These are phyloP conservation scores for Aspergillus steynii DNA, from an alignment of 495 filamentous ascomycete genomes.

Conservation along the genomic window DNA sequence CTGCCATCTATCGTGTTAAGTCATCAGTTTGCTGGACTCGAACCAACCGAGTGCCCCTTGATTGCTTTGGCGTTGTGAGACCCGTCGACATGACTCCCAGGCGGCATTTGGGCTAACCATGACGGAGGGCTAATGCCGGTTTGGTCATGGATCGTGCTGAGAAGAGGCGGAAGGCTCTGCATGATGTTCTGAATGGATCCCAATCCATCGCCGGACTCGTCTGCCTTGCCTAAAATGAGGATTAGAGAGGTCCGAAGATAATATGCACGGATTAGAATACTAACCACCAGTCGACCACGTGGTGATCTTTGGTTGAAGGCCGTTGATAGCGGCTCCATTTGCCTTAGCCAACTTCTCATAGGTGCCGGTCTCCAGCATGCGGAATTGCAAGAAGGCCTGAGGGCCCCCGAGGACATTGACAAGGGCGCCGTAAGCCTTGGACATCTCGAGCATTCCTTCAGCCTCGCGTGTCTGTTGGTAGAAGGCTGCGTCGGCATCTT, in stretches of 20 bases:
- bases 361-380: constrained; percentile 51
- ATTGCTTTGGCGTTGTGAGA: background rate
- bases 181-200: constrained; percentile 61
- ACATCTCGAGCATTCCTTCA: constrained; percentile 71
- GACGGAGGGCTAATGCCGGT: constrained; percentile 73
- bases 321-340: constrained; percentile 65
- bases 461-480: constrained; percentile 68
- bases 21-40: background rate
- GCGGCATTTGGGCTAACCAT: constrained; percentile 60
- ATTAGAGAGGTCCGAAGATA: background rate
- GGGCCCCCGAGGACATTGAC: constrained; percentile 73
- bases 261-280: background rate
- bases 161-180: constrained; percentile 75
- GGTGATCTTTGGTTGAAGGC: constrained; percentile 82
- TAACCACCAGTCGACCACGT: constrained; percentile 75
- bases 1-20: background rate
- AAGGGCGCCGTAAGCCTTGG: constrained; percentile 70
- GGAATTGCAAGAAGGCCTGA: constrained; percentile 69
- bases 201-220: constrained; percentile 38
- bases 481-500: constrained; percentile 63
- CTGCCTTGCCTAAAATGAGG: constrained; percentile 23
- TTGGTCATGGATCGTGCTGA: constrained; percentile 81
- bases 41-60: background rate
- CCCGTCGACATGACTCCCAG: background rate
- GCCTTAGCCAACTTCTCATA: constrained; percentile 42